These are phyloP conservation scores for Aphanomyces cochlioides DNA, from an alignment of 352 stramenopile genomes.

Conservation along the genomic window DNA sequence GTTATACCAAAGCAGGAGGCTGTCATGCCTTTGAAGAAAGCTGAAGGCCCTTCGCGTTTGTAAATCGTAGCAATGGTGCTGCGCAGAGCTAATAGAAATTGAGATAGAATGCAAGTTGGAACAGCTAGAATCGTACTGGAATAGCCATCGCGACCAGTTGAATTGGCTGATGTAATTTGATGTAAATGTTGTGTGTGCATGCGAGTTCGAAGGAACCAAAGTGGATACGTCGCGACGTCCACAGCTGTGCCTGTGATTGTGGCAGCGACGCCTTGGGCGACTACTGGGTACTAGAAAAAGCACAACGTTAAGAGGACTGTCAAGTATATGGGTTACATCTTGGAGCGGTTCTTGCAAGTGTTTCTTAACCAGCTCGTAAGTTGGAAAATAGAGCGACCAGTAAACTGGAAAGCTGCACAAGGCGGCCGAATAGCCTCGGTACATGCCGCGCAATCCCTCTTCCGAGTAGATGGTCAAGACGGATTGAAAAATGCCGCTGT, in stretches of 20 bases:
- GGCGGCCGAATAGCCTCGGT: slow-evolving; percentile 26
- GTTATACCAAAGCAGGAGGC: slow-evolving; percentile 17
- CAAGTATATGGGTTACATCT: not conserved
- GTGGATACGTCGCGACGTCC: slow-evolving; percentile 22
- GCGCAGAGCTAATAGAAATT: slow-evolving; percentile 8
- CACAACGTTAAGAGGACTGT: not conserved
- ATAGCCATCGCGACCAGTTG: slow-evolving; percentile 15
- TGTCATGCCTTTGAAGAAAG: slow-evolving; percentile 25
- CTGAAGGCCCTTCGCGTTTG: slow-evolving; percentile 3
- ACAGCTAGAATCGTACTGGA: slow-evolving; percentile 18
- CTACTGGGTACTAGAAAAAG: slow-evolving; percentile 6
- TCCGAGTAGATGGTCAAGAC: slow-evolving; percentile 26
- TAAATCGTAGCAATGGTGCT: slow-evolving; percentile 14
- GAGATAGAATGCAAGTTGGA: not conserved
- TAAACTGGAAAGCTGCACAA: slow-evolving; percentile 27
- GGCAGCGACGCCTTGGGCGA: slow-evolving; percentile 11
- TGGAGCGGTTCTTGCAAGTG: slow-evolving; percentile 7
- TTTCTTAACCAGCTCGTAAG: slow-evolving; percentile 21
- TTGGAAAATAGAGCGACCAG: slow-evolving; percentile 28
- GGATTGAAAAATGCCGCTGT: slow-evolving; percentile 28
- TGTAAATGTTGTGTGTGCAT: slow-evolving; percentile 30
- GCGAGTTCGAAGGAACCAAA: slow-evolving; percentile 27
- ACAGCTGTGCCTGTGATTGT: slow-evolving; percentile 23
- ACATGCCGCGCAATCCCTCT: slow-evolving; percentile 27
- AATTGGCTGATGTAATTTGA: not conserved